Percentiles rank a stretch among this genome's conserved stretches.
Conservation (phyloP, 495 filamentous ascomycete genomes). For the Clavariopsis aquatica region DNA sequence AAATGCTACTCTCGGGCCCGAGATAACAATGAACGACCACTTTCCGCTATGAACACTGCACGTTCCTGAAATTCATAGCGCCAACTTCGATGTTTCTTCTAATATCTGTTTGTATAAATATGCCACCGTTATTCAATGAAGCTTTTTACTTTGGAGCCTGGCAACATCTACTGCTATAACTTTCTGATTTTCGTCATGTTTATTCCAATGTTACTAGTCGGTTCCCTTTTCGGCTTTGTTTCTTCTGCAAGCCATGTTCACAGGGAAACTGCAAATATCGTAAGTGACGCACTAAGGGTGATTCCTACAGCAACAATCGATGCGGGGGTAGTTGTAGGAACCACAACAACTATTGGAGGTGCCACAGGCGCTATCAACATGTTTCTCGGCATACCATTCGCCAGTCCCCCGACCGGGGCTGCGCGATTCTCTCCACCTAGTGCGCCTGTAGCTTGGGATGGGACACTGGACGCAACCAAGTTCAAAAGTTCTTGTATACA, state of each 20-base stretch:
- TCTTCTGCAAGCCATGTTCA: not conserved
- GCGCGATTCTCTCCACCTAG: slow-evolving; percentile 6
- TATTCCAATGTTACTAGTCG: not conserved
- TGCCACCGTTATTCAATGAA: no score
- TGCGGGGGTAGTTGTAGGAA: slow-evolving; percentile 5
- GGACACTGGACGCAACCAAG: not conserved
- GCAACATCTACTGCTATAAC: not conserved
- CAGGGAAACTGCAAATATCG: not conserved
- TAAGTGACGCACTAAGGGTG: not conserved
- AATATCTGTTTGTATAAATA: not conserved
- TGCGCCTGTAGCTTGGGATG: slow-evolving; percentile 3
- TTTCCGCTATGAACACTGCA: not conserved
- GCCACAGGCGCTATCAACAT: not conserved
- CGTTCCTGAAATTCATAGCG: no score
- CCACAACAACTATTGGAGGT: not conserved
- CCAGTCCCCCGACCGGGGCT: slow-evolving; percentile 3
- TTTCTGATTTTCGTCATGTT: not conserved
- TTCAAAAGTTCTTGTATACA: slow-evolving; percentile 6
- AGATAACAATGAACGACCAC: not conserved
- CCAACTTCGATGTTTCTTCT: no score
- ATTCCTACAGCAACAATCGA: not conserved
- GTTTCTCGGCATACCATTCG: slow-evolving; percentile 16
- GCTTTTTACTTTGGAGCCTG: no score
- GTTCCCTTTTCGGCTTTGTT: not conserved
- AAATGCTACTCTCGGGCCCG: not conserved